Conservation (phyloP, 768 basidiomycete species). For the Naganishia kalamii region DNA sequence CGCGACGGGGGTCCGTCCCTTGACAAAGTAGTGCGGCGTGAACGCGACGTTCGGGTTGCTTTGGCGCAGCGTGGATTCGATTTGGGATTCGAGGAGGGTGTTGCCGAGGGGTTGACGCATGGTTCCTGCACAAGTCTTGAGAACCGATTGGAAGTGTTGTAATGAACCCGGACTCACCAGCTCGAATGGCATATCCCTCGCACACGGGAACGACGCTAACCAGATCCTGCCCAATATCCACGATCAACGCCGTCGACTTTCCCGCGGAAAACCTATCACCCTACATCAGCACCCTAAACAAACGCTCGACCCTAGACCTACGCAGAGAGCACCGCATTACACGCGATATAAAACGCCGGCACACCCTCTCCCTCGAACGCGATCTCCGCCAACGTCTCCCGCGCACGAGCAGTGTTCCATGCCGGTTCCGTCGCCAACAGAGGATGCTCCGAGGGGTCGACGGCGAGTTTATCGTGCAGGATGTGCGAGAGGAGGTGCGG, state of each 20-base stretch:
- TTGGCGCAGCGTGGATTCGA: conserved; percentile 57
- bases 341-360: conserved; percentile 94
- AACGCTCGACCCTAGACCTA: conserved; percentile 47
- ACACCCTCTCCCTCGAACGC: conserved; percentile 84
- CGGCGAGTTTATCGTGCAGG: conserved; percentile 63
- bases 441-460: conserved; percentile 77
- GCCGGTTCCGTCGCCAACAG: conserved; percentile 88
- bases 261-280: conserved; percentile 79
- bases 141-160: neutral
- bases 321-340: conserved; percentile 89
- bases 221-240: conserved; percentile 84
- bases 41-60: conserved; percentile 56
- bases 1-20: conserved; percentile 66
- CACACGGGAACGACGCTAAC: conserved; percentile 91
- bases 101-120: conserved; percentile 49
- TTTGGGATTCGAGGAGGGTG: conserved; percentile 67
- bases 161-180: conserved; percentile 55
- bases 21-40: conserved; percentile 79
- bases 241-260: conserved; percentile 90
- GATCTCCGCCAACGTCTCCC: conserved; percentile 91
- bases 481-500: conserved; percentile 43
- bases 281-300: too few relatives aligned
- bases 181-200: conserved; percentile 93
- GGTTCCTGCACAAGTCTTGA: conserved; percentile 65
- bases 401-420: conserved; percentile 89